Percentiles rank a stretch among this genome's conserved stretches.
Conservation (phyloP, 208 protist genomes). For the Acanthamoeba sp. region DNA sequence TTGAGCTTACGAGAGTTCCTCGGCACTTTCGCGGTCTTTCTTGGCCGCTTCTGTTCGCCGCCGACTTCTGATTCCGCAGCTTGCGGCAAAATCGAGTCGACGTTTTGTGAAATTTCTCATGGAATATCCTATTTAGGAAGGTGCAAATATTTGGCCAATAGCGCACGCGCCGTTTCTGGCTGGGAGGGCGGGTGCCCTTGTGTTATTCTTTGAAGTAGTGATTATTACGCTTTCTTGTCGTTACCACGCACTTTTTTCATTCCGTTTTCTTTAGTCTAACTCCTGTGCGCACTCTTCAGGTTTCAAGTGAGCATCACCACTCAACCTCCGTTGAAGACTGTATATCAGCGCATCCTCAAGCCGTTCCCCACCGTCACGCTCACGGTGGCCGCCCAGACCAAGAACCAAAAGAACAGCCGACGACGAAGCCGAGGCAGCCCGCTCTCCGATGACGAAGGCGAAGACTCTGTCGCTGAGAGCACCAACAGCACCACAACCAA, state of each 20-base stretch:
- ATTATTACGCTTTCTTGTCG: too few relatives aligned
- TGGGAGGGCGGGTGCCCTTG: neutral
- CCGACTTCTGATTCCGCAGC: neutral
- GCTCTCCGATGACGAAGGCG: constrained; percentile 10
- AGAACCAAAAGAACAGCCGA: neutral
- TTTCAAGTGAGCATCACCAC: constrained; percentile 9
- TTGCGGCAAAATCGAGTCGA: neutral
- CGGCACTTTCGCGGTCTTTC: neutral
- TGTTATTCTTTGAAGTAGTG: neutral
- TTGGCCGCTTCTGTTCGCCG: neutral
- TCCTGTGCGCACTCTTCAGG: too few relatives aligned
- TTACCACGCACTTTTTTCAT: neutral
- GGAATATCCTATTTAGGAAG: neutral
- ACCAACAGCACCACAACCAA: neutral
- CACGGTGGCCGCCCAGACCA: neutral
- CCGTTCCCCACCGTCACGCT: constrained; percentile 42
- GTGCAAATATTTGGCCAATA: neutral
- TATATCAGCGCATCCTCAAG: too few relatives aligned
- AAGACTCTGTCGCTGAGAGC: neutral
- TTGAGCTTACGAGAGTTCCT: neutral
- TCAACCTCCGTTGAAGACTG: constrained; percentile 33
- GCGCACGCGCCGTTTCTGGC: neutral
- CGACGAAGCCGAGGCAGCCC: neutral
- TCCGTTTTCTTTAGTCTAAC: neutral
- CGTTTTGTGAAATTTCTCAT: neutral